Evolutionary conservation across 148 eudicot species (phyloP).

Genomic region (Talinum fruticosum): DNA sequence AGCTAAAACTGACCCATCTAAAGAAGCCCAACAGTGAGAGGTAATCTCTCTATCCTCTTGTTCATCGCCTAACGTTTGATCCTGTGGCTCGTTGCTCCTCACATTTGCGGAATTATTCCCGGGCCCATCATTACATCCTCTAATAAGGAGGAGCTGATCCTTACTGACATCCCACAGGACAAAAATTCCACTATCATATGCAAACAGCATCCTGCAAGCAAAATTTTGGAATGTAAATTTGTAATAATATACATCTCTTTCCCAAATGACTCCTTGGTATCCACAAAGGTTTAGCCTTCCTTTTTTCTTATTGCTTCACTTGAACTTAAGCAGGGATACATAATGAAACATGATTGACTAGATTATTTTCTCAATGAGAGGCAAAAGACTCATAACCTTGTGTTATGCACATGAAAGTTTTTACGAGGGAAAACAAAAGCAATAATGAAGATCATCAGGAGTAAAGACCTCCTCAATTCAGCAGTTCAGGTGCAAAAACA

Average conservation of each 20-base stretch:
- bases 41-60: slow-evolving; percentile 75
- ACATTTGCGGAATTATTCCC: slow-evolving; percentile 33
- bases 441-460: no score
- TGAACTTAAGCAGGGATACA: neutral
- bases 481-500: no score
- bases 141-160: slow-evolving; percentile 58
- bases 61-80: slow-evolving; percentile 39
- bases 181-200: slow-evolving; percentile 77
- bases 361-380: no score
- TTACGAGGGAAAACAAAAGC: no score
- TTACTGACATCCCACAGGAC: slow-evolving; percentile 77
- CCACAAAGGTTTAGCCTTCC: neutral
- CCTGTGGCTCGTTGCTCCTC: slow-evolving; percentile 27
- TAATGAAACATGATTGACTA: neutral
- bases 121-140: slow-evolving; percentile 49
- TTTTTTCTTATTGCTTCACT: neutral
- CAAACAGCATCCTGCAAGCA: slow-evolving; percentile 67
- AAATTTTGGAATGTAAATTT: slow-evolving; percentile 12
- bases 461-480: no score
- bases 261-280: neutral
- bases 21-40: slow-evolving; percentile 89
- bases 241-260: no score
- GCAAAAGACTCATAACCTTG: no score
- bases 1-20: slow-evolving; percentile 87
- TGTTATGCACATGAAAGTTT: no score